Conservation (phyloP, 495 filamentous ascomycete species). For the Cetradonia linearis region DNA sequence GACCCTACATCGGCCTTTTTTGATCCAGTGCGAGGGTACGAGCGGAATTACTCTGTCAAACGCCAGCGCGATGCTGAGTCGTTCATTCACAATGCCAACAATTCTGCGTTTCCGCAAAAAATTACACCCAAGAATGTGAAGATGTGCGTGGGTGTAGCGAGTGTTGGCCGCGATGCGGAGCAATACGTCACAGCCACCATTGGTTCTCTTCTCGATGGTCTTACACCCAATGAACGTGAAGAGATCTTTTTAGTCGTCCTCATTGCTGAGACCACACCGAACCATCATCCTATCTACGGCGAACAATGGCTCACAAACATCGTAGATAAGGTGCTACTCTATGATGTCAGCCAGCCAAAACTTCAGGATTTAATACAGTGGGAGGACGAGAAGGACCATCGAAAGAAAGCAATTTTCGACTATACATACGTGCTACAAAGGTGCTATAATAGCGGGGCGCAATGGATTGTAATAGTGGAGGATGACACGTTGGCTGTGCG, state of each 20-base stretch:
- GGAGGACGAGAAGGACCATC: slow-evolving; percentile 28
- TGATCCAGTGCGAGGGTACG: slow-evolving; percentile 32
- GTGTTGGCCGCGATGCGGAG: slow-evolving; percentile 28
- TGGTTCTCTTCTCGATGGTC: slow-evolving; percentile 41
- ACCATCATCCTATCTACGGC: slow-evolving; percentile 39
- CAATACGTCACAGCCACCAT: slow-evolving; percentile 41
- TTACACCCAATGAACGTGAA: slow-evolving; percentile 38
- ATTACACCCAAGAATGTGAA: slow-evolving; percentile 14
- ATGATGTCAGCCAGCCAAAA: slow-evolving; percentile 26
- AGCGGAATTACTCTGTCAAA: slow-evolving; percentile 31
- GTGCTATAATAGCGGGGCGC: slow-evolving; percentile 36
- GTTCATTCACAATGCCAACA: slow-evolving; percentile 28
- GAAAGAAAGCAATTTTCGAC: slow-evolving; percentile 40
- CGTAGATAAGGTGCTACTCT: slow-evolving; percentile 36
- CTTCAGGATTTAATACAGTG: slow-evolving; percentile 18
- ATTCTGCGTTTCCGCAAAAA: slow-evolving; percentile 8
- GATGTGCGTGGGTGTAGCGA: slow-evolving; percentile 33
- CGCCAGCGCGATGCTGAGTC: slow-evolving; percentile 32
- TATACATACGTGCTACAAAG: slow-evolving; percentile 39
- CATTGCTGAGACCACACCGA: slow-evolving; percentile 41
- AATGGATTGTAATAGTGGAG: slow-evolving; percentile 44
- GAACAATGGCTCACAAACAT: slow-evolving; percentile 40
- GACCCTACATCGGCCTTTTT: slow-evolving; percentile 40
- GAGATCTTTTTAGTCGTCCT: slow-evolving; percentile 42
- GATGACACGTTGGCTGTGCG: slow-evolving; percentile 45